Evolutionary conservation across 768 basidiomycete species (phyloP), one percentile per base, ranked within the genome.

Genomic region (Lentinus brumalis): DNA sequence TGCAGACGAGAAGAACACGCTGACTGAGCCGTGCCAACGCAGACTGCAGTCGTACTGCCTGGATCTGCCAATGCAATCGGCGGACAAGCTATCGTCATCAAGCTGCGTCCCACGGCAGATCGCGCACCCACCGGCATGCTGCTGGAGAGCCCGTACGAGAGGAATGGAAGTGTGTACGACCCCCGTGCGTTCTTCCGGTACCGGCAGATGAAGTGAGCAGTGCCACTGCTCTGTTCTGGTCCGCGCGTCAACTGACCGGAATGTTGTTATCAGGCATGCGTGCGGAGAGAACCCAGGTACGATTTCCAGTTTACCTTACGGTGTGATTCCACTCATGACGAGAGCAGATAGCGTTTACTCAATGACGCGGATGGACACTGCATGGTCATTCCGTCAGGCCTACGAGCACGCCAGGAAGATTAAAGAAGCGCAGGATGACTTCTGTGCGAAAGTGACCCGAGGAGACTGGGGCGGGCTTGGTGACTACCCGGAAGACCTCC

Each of bases 61-160:
- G 92, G 91, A 0, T 88, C 85, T 47, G 83, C 78, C 10, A 67
- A 67, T 30, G 66, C 63, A 5, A 54, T 67, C 81, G 89, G 88
- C 50, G 90, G 90, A 0, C 89, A 91, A 69, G 91, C 86, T 0
- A 89, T 85, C 71, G 80, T 85, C 31, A 88, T 94, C 64, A 96
- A 94, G 74, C 82, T 91, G 30, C 84, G 93, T 16, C 81, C 82
- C 56, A 92, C 92, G 0, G 67, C 75, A 4, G 90, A 91, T 63
- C 84, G 86, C 47, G 87, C 88, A 0, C 81, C 92, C 2, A 82
- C 84, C 5, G 85, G 87, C 0, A 87, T 91, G 86, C 75, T 92
- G 10, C 74, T 96, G 29, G 92, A 94, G 63, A 85, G 88, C 7
- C 89, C 91, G 0, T 87, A 81, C 63, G 78, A 81, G 38, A 77